Base-by-base conservation (phyloP, 75 land plant genomes). In the Larix kaempferi region DNA sequence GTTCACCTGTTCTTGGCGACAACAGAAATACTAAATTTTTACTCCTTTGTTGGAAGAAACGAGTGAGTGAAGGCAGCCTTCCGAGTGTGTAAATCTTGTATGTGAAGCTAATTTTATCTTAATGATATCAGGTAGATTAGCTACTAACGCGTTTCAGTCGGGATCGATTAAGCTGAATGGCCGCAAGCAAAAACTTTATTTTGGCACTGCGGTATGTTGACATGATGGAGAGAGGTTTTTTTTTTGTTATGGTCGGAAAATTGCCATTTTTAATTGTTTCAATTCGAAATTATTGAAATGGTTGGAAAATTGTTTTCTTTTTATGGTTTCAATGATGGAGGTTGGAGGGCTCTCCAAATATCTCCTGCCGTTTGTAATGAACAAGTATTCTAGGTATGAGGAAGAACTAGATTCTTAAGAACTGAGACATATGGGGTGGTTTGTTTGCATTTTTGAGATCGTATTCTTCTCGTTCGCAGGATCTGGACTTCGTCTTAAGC, bases 281-380 rank as follows among this genome's bases (percentile, higher is more conserved):
- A n/a, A n/a, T n/a, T n/a, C n/a, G n/a, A n/a, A n/a, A n/a, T n/a
- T n/a, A n/a, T n/a, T n/a, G n/a, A n/a, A n/a, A n/a, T n/a, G n/a
- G n/a, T n/a, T n/a, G n/a, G n/a, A n/a, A n/a, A n/a, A n/a, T n/a
- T n/a, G n/a, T n/a, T n/a, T n/a, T n/a, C n/a, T n/a, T n/a, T n/a
- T n/a, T n/a, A n/a, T n/a, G n/a, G n/a, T 73, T 96, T 96, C 85
- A 89, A 87, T 59, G 99, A 96, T 72, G 98, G 95, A 27, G 88
- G 90, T 19, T 93, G 93, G 89, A 77, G 89, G 59, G 98, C 98
- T 61, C 89, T 95, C 77, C 98, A 95, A 85, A 86, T 77, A 44
- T 86, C 91, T n/a, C 98, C 98, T 15, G 89, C 91, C 13, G 90
- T 86, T 52, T 95, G 91, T 56, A 96, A 95, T 67, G 98, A 95